Evolutionary conservation across 495 filamentous ascomycete genomes (phyloP).

Genomic region (Aspergillus ostianus): DNA sequence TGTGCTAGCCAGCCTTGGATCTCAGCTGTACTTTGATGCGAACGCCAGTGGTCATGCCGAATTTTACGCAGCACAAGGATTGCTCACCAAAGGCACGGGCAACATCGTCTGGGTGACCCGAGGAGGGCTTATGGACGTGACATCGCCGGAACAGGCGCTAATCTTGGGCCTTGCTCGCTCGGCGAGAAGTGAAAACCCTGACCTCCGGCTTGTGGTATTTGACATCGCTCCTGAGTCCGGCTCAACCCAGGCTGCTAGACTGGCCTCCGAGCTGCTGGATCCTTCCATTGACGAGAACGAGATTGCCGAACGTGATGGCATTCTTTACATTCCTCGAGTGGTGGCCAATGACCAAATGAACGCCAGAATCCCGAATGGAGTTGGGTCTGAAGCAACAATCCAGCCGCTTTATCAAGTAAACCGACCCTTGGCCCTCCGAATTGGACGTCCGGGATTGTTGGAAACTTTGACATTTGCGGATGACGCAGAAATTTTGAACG

Average conservation of each 20-base stretch:
- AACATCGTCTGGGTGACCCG: conserved; percentile 1
- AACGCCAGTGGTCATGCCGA: neutral
- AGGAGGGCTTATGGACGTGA: neutral
- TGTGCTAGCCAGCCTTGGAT: neutral
- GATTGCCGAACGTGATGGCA: neutral
- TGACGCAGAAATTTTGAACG: neutral
- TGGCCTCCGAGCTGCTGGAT: neutral
- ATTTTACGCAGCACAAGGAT: neutral
- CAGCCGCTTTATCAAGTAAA: neutral
- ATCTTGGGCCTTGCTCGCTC: neutral
- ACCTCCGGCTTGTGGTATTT: neutral
- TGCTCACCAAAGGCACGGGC: neutral
- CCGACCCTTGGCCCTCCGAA: neutral
- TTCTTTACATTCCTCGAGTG: neutral
- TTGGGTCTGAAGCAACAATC: neutral
- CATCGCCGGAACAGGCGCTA: neutral
- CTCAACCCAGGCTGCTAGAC: neutral
- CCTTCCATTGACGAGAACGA: neutral
- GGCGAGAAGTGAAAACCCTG: neutral
- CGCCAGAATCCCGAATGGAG: neutral
- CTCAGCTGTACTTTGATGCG: neutral
- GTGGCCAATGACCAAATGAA: neutral
- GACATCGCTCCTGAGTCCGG: neutral
- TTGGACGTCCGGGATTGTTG: neutral
- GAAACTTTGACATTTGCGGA: conserved; percentile 1